phyloP scores from a whole-genome alignment of 192 early-diverging fungal species.

The Jimgerdemannia lactiflua region DNA sequence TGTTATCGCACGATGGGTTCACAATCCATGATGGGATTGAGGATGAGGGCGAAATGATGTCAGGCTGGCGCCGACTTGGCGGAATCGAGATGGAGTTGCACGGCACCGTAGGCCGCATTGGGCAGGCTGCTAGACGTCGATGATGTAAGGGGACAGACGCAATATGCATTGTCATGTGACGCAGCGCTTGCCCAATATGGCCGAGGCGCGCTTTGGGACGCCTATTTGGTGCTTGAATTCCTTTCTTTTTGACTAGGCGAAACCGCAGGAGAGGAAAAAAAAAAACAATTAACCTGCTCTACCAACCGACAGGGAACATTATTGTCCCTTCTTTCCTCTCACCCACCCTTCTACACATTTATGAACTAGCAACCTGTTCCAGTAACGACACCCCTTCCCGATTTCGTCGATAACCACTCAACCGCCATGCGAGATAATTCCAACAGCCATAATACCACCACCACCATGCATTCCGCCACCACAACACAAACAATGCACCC shows the following conservation, averaged over 20 bases:
- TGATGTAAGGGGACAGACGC: background rate
- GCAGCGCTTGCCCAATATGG: conserved; percentile 2
- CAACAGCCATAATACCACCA: background rate
- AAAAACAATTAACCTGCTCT: no score
- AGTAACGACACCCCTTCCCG: background rate
- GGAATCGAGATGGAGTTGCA: background rate
- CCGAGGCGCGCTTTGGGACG: background rate
- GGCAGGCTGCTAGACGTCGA: background rate
- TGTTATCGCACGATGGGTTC: no score
- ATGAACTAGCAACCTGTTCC: background rate
- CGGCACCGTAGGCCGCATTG: background rate
- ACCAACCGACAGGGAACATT: no score
- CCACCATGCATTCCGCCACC: background rate
- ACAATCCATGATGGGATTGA: no score
- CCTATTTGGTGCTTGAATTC: no score
- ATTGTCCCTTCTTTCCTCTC: background rate
- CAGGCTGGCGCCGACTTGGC: background rate
- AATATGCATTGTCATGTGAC: background rate
- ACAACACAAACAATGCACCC: background rate
- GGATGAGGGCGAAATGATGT: background rate
- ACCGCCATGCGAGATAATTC: background rate
- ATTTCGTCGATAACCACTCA: background rate
- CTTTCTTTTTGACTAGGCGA: no score
- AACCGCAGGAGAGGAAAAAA: no score
- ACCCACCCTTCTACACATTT: background rate